Conservation (phyloP, 129 eudicot species). For the Pittosporum tobira region DNA sequence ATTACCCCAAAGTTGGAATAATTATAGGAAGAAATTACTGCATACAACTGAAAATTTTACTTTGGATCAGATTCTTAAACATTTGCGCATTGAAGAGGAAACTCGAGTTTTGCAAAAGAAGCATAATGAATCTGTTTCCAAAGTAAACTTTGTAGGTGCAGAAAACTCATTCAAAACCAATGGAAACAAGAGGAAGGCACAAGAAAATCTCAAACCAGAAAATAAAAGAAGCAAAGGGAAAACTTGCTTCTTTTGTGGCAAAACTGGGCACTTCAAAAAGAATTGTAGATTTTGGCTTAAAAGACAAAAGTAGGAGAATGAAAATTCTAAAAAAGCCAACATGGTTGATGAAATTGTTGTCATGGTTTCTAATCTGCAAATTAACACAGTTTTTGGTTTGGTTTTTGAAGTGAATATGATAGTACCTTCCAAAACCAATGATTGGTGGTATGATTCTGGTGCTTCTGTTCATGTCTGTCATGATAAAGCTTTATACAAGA, state of each 20-base stretch:
- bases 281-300: neutral
- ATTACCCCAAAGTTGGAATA: neutral
- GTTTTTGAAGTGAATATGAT: neutral
- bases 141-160: neutral
- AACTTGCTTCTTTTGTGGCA: neutral
- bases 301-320: neutral
- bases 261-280: neutral
- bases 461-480: constrained; percentile 12
- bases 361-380: neutral
- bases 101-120: neutral
- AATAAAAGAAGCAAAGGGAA: neutral
- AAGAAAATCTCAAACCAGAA: neutral
- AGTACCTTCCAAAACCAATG: neutral
- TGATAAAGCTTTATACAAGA: neutral
- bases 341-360: neutral
- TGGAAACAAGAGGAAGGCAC: too few species aligned
- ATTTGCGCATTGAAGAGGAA: constrained; percentile 12
- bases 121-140: neutral
- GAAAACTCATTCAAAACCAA: too few species aligned
- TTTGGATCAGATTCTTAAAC: neutral
- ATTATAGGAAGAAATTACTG: neutral
- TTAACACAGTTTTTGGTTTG: too few species aligned
- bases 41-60: neutral
- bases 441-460: constrained; percentile 18
- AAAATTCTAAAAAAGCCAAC: neutral